Conservation (phyloP, 2,329 filamentous ascomycete genomes). For the Ophiostoma perfectum region DNA sequence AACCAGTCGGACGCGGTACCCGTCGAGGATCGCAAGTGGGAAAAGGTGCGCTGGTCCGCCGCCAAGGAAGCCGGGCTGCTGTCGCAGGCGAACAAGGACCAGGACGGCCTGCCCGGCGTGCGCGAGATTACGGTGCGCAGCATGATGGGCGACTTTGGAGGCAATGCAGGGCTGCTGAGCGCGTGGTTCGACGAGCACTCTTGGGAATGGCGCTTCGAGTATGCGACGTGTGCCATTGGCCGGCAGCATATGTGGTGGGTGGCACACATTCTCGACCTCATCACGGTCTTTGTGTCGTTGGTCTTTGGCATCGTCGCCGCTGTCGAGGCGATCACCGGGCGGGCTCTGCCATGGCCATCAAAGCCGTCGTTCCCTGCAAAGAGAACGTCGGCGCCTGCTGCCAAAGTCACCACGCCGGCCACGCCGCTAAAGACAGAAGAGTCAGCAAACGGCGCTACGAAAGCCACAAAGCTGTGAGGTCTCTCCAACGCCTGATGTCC, state of each 20-base stretch:
- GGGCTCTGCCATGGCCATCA: not conserved
- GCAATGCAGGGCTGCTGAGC: slow-evolving; percentile 81
- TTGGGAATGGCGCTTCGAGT: slow-evolving; percentile 78
- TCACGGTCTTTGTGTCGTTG: slow-evolving; percentile 34
- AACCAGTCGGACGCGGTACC: slow-evolving; percentile 51
- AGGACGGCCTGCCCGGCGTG: slow-evolving; percentile 54
- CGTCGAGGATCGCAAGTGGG: slow-evolving; percentile 44
- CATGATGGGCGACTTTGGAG: slow-evolving; percentile 98
- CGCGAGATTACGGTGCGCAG: slow-evolving; percentile 89
- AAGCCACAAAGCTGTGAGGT: not conserved
- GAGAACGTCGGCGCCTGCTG: not conserved
- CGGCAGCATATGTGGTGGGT: slow-evolving; percentile 93
- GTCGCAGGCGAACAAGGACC: slow-evolving; percentile 26
- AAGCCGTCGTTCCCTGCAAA: not conserved
- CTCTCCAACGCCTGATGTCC: not conserved
- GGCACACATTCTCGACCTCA: slow-evolving; percentile 68
- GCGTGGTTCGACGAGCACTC: slow-evolving; percentile 75
- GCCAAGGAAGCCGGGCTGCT: slow-evolving; percentile 41
- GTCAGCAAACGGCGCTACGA: not conserved
- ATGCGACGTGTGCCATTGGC: slow-evolving; percentile 70
- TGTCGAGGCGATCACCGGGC: slow-evolving; percentile 26
- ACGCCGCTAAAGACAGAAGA: not conserved
- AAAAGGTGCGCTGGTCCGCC: slow-evolving; percentile 46
- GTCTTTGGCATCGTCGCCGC: slow-evolving; percentile 26
- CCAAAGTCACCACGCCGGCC: not conserved